These are phyloP conservation scores for Litsea cubeba DNA, from an alignment of 164 flowering plant species.

Conservation along the genomic window DNA sequence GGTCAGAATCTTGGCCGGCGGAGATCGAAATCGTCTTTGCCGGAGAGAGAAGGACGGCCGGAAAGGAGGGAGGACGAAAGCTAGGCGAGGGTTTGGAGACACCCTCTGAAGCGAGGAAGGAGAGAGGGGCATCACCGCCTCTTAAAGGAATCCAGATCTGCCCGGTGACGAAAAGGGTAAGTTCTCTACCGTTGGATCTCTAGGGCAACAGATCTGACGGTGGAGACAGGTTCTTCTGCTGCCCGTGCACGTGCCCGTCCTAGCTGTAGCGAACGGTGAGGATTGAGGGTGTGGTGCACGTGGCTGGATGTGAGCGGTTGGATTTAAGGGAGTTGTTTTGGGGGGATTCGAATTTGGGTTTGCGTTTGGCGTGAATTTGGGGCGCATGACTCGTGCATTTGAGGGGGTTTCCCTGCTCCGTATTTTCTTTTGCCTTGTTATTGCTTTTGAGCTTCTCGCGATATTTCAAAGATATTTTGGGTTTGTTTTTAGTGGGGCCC, in stretches of 20 bases:
- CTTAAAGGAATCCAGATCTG: conserved; percentile 32
- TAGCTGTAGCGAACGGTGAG: conserved; percentile 21
- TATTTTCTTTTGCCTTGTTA: not conserved
- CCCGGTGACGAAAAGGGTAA: conserved; percentile 12
- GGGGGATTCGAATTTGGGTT: conserved; percentile 13
- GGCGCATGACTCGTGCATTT: conserved; percentile 11
- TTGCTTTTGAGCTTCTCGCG: conserved; percentile 4
- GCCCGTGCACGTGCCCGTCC: conserved; percentile 26
- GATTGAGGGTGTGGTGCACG: conserved; percentile 15
- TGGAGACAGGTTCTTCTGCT: not conserved
- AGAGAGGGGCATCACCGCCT: conserved; percentile 14
- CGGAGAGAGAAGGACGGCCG: not conserved
- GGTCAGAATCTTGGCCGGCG: not conserved
- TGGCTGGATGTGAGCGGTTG: conserved; percentile 3
- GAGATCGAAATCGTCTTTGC: not conserved
- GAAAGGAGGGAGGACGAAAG: not conserved
- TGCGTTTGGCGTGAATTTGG: conserved; percentile 17
- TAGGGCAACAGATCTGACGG: conserved; percentile 8
- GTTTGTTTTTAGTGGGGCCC: not conserved
- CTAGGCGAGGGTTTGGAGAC: conserved; percentile 18
- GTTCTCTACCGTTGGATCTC: conserved; percentile 4
- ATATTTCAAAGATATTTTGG: not conserved
- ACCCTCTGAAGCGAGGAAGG: conserved; percentile 23
- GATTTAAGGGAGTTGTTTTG: not conserved
- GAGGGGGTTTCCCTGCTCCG: not conserved